Conservation (phyloP, 129 eudicot species). For the Erigeron canadensis region DNA sequence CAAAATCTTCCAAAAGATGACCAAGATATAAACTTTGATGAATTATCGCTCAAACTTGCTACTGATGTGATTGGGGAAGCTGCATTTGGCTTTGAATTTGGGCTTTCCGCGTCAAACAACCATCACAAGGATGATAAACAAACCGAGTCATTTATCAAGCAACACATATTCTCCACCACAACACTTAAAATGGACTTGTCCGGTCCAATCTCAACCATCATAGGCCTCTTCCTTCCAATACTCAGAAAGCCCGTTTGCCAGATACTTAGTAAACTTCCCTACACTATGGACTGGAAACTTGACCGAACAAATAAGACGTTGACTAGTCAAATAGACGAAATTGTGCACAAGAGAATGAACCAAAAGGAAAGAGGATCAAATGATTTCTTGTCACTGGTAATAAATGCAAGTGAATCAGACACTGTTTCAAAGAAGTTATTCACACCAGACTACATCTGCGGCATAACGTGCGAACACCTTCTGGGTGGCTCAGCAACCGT, state of each 20-base stretch:
- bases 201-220: slow-evolving; percentile 69
- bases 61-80: slow-evolving; percentile 84
- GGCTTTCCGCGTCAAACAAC: slow-evolving; percentile 54
- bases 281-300: slow-evolving; percentile 76
- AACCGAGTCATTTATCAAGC: slow-evolving; percentile 59
- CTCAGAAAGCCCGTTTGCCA: slow-evolving; percentile 83
- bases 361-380: slow-evolving; percentile 40
- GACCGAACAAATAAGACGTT: slow-evolving; percentile 59
- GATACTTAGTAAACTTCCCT: slow-evolving; percentile 69
- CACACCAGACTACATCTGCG: slow-evolving; percentile 70
- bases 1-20: slow-evolving; percentile 35
- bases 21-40: no score
- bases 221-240: slow-evolving; percentile 75
- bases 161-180: slow-evolving; percentile 82
- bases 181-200: slow-evolving; percentile 87
- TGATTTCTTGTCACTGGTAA: slow-evolving; percentile 72
- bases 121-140: slow-evolving; percentile 37
- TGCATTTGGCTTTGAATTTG: slow-evolving; percentile 82
- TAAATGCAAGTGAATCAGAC: slow-evolving; percentile 64
- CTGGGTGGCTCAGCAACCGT: slow-evolving; percentile 92
- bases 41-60: slow-evolving; percentile 67
- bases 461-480: slow-evolving; percentile 80
- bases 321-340: slow-evolving; percentile 53
- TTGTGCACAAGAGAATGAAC: slow-evolving; percentile 51
- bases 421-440: slow-evolving; percentile 48